Base-by-base conservation (phyloP, 208 protist genomes). In the Acanthamoeba pearcei region DNA sequence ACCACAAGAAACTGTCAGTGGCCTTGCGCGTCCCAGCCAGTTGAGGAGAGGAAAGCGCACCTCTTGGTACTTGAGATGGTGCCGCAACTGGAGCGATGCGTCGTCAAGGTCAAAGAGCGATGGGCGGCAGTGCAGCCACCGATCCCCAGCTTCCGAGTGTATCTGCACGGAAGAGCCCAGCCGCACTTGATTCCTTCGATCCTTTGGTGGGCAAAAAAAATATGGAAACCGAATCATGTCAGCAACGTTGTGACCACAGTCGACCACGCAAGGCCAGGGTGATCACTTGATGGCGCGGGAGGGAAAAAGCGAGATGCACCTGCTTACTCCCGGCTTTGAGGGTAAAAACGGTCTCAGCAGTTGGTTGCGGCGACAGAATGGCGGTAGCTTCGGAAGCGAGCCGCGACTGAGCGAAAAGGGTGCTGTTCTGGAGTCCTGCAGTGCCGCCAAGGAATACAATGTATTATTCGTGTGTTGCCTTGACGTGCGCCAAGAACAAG, bases 71-170 rank as follows among this genome's bases (percentile, higher is more conserved):
- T 68, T 93, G 38, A 93, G 62, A 74, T 93, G 66, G 27, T 93
- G 86, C 5, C 49, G 35, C 46, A 93, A 35, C 27, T 93, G 60
- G 13, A 76, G 46, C n/a, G 86, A 93, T 6, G 86, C 27, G n/a
- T 93, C 86, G 15, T 93, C 86, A 24, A 57, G 15, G 32, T 93
- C 86, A 68, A 46, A 32, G 24, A 93, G 49, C 32, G 35, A 78
- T n/a, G 86, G 86, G 5, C 49, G 32, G 29, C 86, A 93, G 27
- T 93, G 86, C 29, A 93, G 60, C 86, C 86, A 93, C 60, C n/a
- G 17, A 17, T 93, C 62, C 17, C 62, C 86, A 22, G 53, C 35
- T 35, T 93, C 86, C 46, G 60, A 42, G 27, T 93, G 62, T 22
- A 93, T 22, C 62, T 74, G 53, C 29, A 93, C 86, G 5, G 86